phyloP scores from a whole-genome alignment of 208 protist genomes.

The Acanthamoeba castellanii region DNA sequence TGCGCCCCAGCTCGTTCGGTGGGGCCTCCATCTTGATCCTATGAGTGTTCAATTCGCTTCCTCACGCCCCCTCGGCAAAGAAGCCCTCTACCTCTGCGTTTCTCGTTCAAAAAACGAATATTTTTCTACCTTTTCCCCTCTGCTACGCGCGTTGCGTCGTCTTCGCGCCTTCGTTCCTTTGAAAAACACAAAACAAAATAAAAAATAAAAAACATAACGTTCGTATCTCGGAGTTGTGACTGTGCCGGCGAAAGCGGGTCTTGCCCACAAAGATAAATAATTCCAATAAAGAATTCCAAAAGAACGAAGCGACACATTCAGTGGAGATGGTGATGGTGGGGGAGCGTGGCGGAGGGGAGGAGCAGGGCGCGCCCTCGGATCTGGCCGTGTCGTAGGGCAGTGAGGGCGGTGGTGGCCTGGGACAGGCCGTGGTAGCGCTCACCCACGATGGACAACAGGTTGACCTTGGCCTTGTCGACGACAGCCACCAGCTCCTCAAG shows the following conservation, averaged over 20 bases:
- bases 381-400: not conserved
- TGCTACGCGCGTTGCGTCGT: not conserved
- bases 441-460: not conserved
- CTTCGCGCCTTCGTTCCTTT: not conserved
- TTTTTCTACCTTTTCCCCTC: conserved; percentile 6
- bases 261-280: no score
- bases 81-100: not conserved
- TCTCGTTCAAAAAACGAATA: not conserved
- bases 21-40: conserved; percentile 23
- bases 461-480: conserved; percentile 17
- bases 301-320: no score
- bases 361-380: conserved; percentile 32
- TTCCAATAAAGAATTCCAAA: no score
- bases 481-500: conserved; percentile 28
- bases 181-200: no score
- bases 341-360: not conserved
- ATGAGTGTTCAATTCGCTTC: no score
- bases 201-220: no score
- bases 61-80: not conserved
- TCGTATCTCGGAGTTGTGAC: no score
- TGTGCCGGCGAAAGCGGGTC: no score
- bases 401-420: conserved; percentile 14
- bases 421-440: conserved; percentile 27
- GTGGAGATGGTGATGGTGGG: not conserved
- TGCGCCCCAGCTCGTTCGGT: conserved; percentile 24